Evolutionary conservation across 2,329 filamentous ascomycete genomes (phyloP), one percentile per base, ranked within the genome.

Genomic region (Diaporthe longicolla): DNA sequence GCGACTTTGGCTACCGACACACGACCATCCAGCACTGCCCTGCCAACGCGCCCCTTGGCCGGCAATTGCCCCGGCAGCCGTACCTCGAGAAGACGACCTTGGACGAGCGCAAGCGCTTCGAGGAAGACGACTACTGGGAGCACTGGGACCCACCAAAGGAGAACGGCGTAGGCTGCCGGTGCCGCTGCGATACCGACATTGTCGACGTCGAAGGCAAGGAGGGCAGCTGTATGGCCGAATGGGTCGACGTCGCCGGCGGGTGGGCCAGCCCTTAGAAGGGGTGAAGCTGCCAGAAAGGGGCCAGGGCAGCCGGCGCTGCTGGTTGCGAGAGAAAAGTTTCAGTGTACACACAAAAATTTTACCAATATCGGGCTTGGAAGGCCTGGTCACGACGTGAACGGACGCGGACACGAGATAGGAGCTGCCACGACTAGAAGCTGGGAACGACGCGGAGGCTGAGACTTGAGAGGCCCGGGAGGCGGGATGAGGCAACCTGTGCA

Each of bases 1-100:
- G 97, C 79, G 97, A 99, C 83, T 96, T 98, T 84, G 97, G 97
- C 72, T 99, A 99, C 86, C 91, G 97, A 81, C 97, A 99, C 84
- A 99, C 97, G 9, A 99, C 97, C 4, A 99, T 99, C 81, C 96
- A 98, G 85, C 97, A 99, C 84, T 99, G 97, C 80, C 97, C 97
- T 1, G 95, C 95, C 71, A 99, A 99, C 81, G 97, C 97, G 3
- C 97, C 96, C 0, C 68, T 75, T 2, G 92, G 93, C 17, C 92
- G 94, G 63, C 97, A 99, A 84, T 89, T 98, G 57, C 91, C 93
- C 5, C 91, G 95, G 73, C 89, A 92, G 70, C 95, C 94, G 0
- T 98, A 88, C 82, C 90, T 97, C 21, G 95, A 98, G 83, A 91
- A 85, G 86, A 97, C 94, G 21, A 97, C 94, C 0, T 79, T 88